Evolutionary conservation across 106 monocot genomes (phyloP).

Genomic region (Ottelia alismoides): DNA sequence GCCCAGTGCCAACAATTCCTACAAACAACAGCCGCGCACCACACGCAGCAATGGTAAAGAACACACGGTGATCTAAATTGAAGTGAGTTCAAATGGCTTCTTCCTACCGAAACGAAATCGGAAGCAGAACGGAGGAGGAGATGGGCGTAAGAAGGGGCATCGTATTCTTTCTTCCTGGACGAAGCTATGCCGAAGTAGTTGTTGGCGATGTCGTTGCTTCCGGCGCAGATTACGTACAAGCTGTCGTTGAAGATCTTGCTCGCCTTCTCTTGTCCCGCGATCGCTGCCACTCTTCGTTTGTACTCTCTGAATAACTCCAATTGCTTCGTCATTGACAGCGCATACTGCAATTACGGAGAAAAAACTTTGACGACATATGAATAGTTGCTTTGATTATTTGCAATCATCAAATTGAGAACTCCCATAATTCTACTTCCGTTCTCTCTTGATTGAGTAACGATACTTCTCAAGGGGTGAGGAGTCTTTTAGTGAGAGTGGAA

Average conservation of each 20-base stretch:
- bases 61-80: background rate
- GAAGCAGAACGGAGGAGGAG: constrained; percentile 23
- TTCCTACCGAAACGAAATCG: constrained; percentile 33
- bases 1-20: constrained; percentile 28
- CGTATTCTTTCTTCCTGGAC: constrained; percentile 18
- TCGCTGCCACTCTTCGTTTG: constrained; percentile 20
- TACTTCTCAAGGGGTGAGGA: no score
- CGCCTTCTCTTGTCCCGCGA: constrained; percentile 35
- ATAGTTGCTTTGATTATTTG: no score
- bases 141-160: constrained; percentile 36
- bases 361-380: no score
- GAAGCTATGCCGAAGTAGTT: constrained; percentile 25
- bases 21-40: no score
- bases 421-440: no score
- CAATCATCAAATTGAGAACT: no score
- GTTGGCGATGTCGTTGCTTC: constrained; percentile 45
- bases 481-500: no score
- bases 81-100: no score
- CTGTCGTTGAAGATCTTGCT: constrained; percentile 20
- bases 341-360: no score
- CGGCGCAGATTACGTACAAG: constrained; percentile 26
- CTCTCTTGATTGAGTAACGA: no score
- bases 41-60: no score
- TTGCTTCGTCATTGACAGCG: constrained; percentile 32
- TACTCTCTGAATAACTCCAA: constrained; percentile 51